Evolutionary conservation across 2,329 filamentous ascomycete genomes (phyloP), one percentile per base, ranked within the genome.

Genomic region (Aspergillus viridinutans): DNA sequence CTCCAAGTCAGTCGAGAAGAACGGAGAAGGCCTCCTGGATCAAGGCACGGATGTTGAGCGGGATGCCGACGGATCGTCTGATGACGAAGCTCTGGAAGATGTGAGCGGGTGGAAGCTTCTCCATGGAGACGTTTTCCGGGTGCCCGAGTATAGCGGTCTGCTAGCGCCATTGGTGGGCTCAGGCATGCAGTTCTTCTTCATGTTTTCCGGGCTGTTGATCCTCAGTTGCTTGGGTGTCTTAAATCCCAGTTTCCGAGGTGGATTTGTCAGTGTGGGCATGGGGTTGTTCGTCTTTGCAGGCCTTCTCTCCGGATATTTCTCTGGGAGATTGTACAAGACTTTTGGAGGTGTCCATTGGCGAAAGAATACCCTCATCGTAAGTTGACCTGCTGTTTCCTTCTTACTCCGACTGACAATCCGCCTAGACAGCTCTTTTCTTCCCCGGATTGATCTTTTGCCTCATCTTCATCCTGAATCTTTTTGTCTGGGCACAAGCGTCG

Each of bases 401-500:
- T 55, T 32, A 3, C 28, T 35, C 26, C 56, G 58, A 49, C 65
- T 68, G 59, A 67, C 52, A 42, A 21, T 40, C 28, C 28, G 3
- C 57, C 3, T 61, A 80, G 68, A 95, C 91, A 3, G 90, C 89
- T 0, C 78, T 87, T 9, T 80, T 95, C 3, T 90, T 95, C 69
- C 91, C 91, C 0, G 90, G 90, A 1, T 80, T 94, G 5, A 76
- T 90, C 0, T 95, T 95, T 69, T 79, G 81, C 8, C 80, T 89
- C 29, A 77, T 92, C 38, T 91, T 95, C 74, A 81, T 93, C 51
- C 81, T 95, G 58, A 95, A 96, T 71, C 80, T 95, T 9, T 95
- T 95, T 69, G 90, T 94, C 57, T 96, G 91, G 91, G 87, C 90
- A 0, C 90, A 95, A 74, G 90, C 90, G 0, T 94, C 90, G 10